phyloP scores from a whole-genome alignment of 352 stramenopile species.

The Phytophthora constricta region DNA sequence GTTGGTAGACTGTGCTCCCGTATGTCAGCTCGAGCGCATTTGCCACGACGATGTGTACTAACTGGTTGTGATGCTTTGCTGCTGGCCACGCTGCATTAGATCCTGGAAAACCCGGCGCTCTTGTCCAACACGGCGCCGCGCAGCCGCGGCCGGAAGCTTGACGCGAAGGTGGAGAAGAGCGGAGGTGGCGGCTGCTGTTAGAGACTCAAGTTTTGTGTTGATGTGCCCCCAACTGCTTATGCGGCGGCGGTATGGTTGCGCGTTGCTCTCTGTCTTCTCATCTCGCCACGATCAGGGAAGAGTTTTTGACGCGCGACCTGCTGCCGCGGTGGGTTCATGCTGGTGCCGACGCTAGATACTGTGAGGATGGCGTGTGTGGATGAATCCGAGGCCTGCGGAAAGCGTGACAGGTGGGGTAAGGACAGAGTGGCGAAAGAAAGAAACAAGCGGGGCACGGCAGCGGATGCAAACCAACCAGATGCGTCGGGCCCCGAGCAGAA shows the following conservation, averaged over 20 bases:
- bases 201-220: slow-evolving; percentile 39
- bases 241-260: slow-evolving; percentile 7
- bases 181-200: slow-evolving; percentile 64
- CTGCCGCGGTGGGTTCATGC: slow-evolving; percentile 13
- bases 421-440: neutral
- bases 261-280: slow-evolving; percentile 12
- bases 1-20: too few relatives aligned
- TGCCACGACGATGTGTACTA: too few relatives aligned
- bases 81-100: too few relatives aligned
- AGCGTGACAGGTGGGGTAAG: neutral
- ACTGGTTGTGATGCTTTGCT: slow-evolving; percentile 4
- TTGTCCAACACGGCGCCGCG: slow-evolving; percentile 88
- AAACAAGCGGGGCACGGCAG: neutral
- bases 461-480: neutral
- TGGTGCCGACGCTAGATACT: slow-evolving; percentile 3
- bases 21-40: too few relatives aligned
- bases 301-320: slow-evolving; percentile 19
- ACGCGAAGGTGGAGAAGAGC: slow-evolving; percentile 66
- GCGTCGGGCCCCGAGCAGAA: neutral
- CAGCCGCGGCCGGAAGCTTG: slow-evolving; percentile 64
- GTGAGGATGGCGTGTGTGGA: slow-evolving; percentile 6
- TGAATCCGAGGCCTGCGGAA: slow-evolving; percentile 6
- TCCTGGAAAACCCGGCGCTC: slow-evolving; percentile 91
- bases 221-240: slow-evolving; percentile 14
- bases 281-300: slow-evolving; percentile 22